phyloP scores from a whole-genome alignment of 441 rosid genomes.

The Iberis amara region DNA sequence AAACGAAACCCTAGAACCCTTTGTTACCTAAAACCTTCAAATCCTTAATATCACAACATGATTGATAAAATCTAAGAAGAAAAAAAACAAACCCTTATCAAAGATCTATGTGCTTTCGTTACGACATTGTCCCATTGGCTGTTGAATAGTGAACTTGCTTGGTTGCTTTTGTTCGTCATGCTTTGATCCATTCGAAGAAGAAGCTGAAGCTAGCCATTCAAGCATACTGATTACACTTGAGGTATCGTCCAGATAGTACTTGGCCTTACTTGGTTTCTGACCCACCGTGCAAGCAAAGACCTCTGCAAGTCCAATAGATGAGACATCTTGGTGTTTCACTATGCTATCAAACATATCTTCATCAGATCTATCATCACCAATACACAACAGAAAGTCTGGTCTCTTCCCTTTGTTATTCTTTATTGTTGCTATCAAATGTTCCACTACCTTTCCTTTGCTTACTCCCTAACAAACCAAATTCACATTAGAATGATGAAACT shows the following conservation, averaged over 20 bases:
- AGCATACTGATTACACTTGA: constrained; percentile 53
- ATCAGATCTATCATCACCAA: constrained; percentile 80
- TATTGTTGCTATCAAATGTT: constrained; percentile 49
- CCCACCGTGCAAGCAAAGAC: constrained; percentile 80
- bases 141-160: constrained; percentile 18
- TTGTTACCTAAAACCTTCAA: constrained; percentile 20
- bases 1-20: constrained; percentile 19
- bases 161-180: constrained; percentile 9
- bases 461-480: constrained; percentile 40
- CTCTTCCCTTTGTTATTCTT: constrained; percentile 39
- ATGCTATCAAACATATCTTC: constrained; percentile 83
- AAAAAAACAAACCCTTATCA: constrained; percentile 27
- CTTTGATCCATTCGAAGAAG: constrained; percentile 26
- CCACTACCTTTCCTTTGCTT: constrained; percentile 67
- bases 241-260: constrained; percentile 70
- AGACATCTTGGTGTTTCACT: constrained; percentile 37
- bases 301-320: constrained; percentile 35
- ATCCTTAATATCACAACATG: constrained; percentile 26
- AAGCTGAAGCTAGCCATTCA: constrained; percentile 40
- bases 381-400: constrained; percentile 65
- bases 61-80: constrained; percentile 13
- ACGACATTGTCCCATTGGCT: constrained; percentile 23
- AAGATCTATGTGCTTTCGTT: constrained; percentile 25
- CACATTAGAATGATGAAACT: constrained; percentile 14
- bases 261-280: constrained; percentile 83